Conservation (phyloP, 768 basidiomycete genomes). For the Boletus reticulatus region DNA sequence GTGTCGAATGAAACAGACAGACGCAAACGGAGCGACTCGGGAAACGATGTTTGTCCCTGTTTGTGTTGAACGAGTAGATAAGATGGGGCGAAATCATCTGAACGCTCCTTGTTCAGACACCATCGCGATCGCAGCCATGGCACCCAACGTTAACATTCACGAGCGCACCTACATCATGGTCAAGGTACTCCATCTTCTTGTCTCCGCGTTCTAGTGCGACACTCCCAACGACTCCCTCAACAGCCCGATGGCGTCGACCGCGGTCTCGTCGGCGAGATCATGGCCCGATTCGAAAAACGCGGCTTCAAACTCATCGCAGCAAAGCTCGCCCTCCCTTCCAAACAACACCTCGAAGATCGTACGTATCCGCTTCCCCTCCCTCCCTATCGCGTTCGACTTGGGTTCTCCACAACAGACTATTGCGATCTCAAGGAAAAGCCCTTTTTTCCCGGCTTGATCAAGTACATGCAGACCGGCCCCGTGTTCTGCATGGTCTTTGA, state of each 20-base stretch:
- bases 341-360: slow-evolving; percentile 91
- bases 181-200: slow-evolving; percentile 57
- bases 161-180: slow-evolving; percentile 99
- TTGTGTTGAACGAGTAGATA: slow-evolving; percentile 31
- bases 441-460: slow-evolving; percentile 96
- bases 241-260: slow-evolving; percentile 99
- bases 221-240: background rate
- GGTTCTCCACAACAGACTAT: slow-evolving; percentile 68
- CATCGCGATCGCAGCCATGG: slow-evolving; percentile 44
- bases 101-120: slow-evolving; percentile 18
- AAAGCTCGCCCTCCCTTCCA: slow-evolving; percentile 81
- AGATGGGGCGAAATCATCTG: slow-evolving; percentile 19
- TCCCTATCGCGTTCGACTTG: background rate
- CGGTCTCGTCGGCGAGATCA: slow-evolving; percentile 92
- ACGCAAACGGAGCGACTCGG: slow-evolving; percentile 19
- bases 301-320: slow-evolving; percentile 97
- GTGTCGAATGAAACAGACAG: too few species aligned
- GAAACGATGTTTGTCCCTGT: slow-evolving; percentile 40
- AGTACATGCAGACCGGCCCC: slow-evolving; percentile 95
- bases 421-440: slow-evolving; percentile 90
- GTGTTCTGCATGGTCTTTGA: slow-evolving; percentile 97
- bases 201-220: background rate
- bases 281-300: slow-evolving; percentile 93
- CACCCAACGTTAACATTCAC: slow-evolving; percentile 34
- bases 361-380: background rate